Conservation (phyloP, 1,139 yeast genomes). For the Yamadazyma songkhlaensis region DNA sequence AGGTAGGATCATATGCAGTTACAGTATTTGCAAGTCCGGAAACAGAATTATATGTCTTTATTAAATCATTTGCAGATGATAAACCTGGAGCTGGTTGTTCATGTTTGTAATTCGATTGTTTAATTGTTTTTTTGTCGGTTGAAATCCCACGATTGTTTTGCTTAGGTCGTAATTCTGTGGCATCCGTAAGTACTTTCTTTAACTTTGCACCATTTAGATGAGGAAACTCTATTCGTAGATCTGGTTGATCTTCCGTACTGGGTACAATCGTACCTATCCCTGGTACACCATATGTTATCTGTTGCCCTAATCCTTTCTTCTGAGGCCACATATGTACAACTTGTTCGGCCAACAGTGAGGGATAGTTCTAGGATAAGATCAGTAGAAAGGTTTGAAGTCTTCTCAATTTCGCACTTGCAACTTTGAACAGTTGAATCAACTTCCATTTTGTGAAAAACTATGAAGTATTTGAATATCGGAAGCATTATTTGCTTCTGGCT, state of each 20-base stretch:
- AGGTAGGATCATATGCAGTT: constrained; percentile 37
- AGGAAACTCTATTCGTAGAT: constrained; percentile 5
- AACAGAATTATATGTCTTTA: constrained; percentile 23
- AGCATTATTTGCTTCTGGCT: not conserved
- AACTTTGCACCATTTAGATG: constrained; percentile 5
- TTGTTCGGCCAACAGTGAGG: not conserved
- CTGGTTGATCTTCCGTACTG: constrained; percentile 1
- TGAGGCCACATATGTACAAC: constrained; percentile 37
- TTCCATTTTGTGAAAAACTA: not conserved
- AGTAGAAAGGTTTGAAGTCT: no score
- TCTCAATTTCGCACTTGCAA: not conserved
- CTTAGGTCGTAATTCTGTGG: constrained; percentile 6
- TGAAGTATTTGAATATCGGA: not conserved
- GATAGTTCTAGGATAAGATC: not conserved
- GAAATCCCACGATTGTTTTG: constrained; percentile 4
- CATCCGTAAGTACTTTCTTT: constrained; percentile 3
- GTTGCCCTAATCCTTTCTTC: constrained; percentile 38
- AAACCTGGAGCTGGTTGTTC: not conserved
- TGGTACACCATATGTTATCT: constrained; percentile 36
- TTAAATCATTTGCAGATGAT: constrained; percentile 23
- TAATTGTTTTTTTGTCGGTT: not conserved
- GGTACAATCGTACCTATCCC: constrained; percentile 25
- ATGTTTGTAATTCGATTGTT: not conserved
- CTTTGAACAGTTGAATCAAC: no score
- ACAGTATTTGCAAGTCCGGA: constrained; percentile 17